Base-by-base conservation (phyloP, 768 basidiomycete genomes). In the Imleria badia region DNA sequence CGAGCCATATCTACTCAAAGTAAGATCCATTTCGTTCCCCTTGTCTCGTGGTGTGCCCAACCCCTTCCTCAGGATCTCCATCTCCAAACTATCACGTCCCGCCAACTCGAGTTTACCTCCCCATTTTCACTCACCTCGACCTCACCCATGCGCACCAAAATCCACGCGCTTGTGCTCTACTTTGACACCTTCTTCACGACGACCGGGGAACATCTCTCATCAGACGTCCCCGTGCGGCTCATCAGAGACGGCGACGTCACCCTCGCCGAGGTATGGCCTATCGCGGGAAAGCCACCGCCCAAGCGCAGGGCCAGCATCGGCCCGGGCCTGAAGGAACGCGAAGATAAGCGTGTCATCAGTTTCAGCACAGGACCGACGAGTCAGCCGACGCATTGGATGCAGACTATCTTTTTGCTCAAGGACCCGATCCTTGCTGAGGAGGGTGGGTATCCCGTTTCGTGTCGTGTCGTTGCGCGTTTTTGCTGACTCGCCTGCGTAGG, bases 321-420 rank as follows among this genome's bases (percentile, higher is more conserved):
- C n/a, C 72, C 71, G 5, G 66, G 65, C 1, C 58, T 74, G 10
- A 77, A 76, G 62, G 77, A 78, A 53, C 75, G 73, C 35, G 75
- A 71, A 49, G 65, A 70, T 14, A 65, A 64, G 19, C 62, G 56
- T 15, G 67, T 84, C 9, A 82, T 80, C 7, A 91, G 89, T 68
- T 91, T 99, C 72, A 95, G 91, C 62, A 98, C 96, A 0, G 92
- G 96, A 0, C 94, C 96, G 11, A 74, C 74, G 62, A 94, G 91
- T 53, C 82, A 83, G 22, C 84, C 91, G 11, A 98, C 95, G 26
- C 96, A 99, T 69, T 98, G 96, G 96, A 94, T 94, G 68, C 96
- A 99, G 67, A 94, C 96, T 0, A 62, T 93, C 3, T 97, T 99
- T 72, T 71, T 98, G 60, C 77, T 99, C 53, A 76, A 81, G 43